Evolutionary conservation across 768 basidiomycete species (phyloP), one percentile per base, ranked within the genome.

Genomic region (Dendrothele bispora): DNA sequence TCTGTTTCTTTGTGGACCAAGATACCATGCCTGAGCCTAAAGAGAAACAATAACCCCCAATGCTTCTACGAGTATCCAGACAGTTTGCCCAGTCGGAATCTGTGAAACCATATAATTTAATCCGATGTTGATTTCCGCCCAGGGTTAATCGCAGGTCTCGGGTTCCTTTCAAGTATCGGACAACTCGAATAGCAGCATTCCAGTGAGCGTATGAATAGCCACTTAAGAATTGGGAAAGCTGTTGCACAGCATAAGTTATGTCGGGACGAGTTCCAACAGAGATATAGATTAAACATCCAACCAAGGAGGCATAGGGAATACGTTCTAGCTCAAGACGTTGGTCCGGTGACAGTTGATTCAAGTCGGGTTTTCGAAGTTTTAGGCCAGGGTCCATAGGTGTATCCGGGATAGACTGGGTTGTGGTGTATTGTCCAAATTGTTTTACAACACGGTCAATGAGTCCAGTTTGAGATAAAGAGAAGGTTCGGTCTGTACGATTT

Each of bases 1-100:
- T n/a, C n/a, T n/a, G n/a, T n/a, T n/a, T n/a, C n/a, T n/a, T 63
- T 12, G 63, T 61, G 17, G 49, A 61, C 67, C 69, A 72, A 0
- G 63, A 61, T 8, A 68, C 44, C 0, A 56, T 7, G 7, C 62
- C 63, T 3, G 50, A 49, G 14, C 62, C 60, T 0, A 65, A 46
- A 0, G 54, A 47, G 27, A 61, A 68, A 0, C 46, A 32, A 27
- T 61, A 61, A 0, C 61, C 56, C 3, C 60, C 55, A n/a, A 64
- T 50, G 5, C 55, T 61, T 4, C 50, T 38, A 0, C 57, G 14
- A 2, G 64, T 56, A 25, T 65, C 61, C 0, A 49, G 17, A 14
- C 62, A 61, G 10, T 49, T 65, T 0, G 55, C 62, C 43, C 58
- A 64, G 26, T 63, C 59, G 0, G 62, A 56, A 29, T 71, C 60